Conservation (phyloP, 2,329 filamentous ascomycete species). For the Colletotrichum phormii region DNA sequence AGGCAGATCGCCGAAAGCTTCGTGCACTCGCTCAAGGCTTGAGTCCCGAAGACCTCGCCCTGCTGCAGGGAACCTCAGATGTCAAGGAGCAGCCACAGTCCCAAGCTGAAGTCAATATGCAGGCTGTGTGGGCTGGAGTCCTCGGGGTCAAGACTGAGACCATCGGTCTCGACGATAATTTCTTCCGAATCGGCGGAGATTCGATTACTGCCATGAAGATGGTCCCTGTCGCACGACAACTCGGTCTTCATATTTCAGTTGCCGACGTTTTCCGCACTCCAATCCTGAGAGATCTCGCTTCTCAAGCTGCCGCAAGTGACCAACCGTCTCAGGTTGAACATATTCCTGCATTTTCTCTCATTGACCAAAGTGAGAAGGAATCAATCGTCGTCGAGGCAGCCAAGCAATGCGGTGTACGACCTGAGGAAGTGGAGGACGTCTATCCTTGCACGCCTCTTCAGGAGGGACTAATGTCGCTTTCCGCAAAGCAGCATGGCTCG, state of each 20-base stretch:
- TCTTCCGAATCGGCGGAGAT: constrained; percentile 39
- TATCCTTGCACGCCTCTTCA: constrained; percentile 53
- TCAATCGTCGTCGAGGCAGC: not conserved
- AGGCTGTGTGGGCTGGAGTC: constrained; percentile 34
- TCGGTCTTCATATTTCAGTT: not conserved
- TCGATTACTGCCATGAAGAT: constrained; percentile 39
- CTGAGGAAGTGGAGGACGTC: constrained; percentile 42
- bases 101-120: constrained; percentile 23
- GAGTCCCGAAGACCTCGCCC: not conserved
- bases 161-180: constrained; percentile 38
- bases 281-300: not conserved
- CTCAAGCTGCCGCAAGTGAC: not conserved
- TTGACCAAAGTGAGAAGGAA: not conserved
- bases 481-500: constrained; percentile 15
- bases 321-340: not conserved
- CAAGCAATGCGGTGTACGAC: not conserved
- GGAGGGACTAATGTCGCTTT: constrained; percentile 42
- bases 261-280: not conserved
- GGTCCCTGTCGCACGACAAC: not conserved
- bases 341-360: not conserved
- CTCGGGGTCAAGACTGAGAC: constrained; percentile 14
- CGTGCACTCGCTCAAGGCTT: not conserved
- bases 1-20: not conserved
- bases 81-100: constrained; percentile 4
- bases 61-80: not conserved